A percentile compares a stretch with the other conserved stretches of the same genome.
These are phyloP conservation scores for Albugo laibachii DNA, from an alignment of 352 stramenopile species.

Conservation along the genomic window DNA sequence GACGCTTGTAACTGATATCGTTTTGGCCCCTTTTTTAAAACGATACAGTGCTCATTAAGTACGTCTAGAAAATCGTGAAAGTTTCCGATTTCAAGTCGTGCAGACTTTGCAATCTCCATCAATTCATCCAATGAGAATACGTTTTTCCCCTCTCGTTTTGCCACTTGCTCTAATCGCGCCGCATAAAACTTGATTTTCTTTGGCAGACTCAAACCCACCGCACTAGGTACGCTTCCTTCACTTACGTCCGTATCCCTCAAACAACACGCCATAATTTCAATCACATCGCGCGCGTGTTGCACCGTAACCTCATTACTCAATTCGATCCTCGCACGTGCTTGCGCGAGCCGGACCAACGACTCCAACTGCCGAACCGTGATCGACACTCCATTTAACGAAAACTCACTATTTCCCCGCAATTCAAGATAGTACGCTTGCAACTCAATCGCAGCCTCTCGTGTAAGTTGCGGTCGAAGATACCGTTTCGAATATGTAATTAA, in stretches of 20 bases:
- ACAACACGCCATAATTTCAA: conserved; percentile 91
- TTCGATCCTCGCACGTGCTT: conserved; percentile 88
- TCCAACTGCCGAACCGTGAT: conserved; percentile 96
- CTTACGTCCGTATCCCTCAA: conserved; percentile 81
- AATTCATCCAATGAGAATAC: conserved; percentile 66
- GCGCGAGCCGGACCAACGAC: conserved; percentile 77
- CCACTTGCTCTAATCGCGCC: conserved; percentile 38
- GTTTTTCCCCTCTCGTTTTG: conserved; percentile 25
- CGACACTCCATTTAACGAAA: conserved; percentile 13
- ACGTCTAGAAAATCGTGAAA: conserved; percentile 73
- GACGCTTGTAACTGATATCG: conserved; percentile 56
- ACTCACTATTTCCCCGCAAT: conserved; percentile 17
- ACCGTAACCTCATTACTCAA: conserved; percentile 84
- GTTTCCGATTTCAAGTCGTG: conserved; percentile 55
- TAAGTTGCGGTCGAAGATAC: conserved; percentile 84
- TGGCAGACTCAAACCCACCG: conserved; percentile 24
- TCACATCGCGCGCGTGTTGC: conserved; percentile 91
- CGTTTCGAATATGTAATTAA: conserved; percentile 94
- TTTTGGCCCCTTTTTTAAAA: conserved; percentile 64
- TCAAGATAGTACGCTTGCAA: conserved; percentile 83
- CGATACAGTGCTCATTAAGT: conserved; percentile 69
- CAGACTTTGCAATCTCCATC: conserved; percentile 44
- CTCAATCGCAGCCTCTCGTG: conserved; percentile 22
- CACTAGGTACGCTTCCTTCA: background rate
- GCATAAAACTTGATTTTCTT: conserved; percentile 75